Base-by-base conservation (phyloP, 345 rosid genomes). In the thale cress (Arabidopsis thaliana) region DNA sequence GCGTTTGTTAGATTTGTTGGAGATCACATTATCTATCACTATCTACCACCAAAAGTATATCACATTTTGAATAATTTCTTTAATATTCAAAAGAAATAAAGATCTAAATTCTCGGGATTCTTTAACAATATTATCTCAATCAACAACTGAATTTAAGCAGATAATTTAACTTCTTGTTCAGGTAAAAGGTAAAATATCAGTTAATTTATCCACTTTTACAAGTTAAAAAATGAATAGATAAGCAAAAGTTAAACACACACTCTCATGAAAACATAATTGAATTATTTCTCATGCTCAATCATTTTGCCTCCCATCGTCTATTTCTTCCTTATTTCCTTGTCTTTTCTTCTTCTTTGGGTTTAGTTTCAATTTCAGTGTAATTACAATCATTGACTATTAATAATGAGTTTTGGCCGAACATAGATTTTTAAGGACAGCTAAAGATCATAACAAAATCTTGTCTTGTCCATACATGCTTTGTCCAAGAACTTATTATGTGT, bases 271-370 rank as follows among this genome's bases (percentile, higher is more conserved):
- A 40, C 63, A 78, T 67, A 52, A 78, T 67, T 34, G 73, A 66
- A 37, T 42, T 9, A 16, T 22, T 25, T 72, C 69, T 72, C 78
- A 78, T 72, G 81, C 81, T 78, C 81, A 78, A 78, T 78, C 81
- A 78, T 78, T 78, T 42, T 78, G 81, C 73, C 69, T 60, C 81
- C 81, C 74, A 78, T 59, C 42, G 24, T 72, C 40, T 42, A 25
- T 59, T 69, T 62, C 34, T 28, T 49, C 32, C n/a, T 75, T 67
- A 14, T 7, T 3, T 13, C 37, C 33, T 28, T 53, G 20, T 53
- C 42, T 34, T 38, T 69, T 5, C 32, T 38, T 48, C 38, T 51
- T 41, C 8, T 23, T 24, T 59, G 22, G 2, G 38, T 55, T 44
- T 60, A 59, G 69, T 66, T 72, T 59, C 73, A 72, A 59, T 59